These are phyloP conservation scores for Periglandula ipomoeae DNA, from an alignment of 2,329 filamentous ascomycete species.

Conservation along the genomic window DNA sequence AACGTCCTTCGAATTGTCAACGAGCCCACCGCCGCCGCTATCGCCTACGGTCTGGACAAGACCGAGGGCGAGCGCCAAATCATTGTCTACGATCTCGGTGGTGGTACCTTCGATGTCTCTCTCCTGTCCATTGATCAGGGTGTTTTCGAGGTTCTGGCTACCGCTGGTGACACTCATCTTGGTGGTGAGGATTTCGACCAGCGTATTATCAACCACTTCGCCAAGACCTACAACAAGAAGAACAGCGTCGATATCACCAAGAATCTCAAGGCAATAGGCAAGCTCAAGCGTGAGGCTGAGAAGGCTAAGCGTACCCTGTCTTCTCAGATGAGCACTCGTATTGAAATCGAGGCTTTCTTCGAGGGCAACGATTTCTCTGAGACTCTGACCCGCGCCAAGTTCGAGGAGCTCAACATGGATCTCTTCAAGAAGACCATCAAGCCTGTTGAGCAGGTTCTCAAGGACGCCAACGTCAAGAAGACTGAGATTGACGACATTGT, in stretches of 20 bases:
- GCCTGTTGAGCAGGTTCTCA: constrained; percentile 96
- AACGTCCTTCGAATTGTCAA: constrained; percentile 96
- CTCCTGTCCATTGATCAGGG: constrained; percentile 86
- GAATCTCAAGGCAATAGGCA: constrained; percentile 96
- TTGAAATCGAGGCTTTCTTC: constrained; percentile 96
- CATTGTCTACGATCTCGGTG: constrained; percentile 88
- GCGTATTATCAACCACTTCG: constrained; percentile 91
- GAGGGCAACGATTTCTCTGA: constrained; percentile 97
- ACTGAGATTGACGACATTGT: constrained; percentile 91
- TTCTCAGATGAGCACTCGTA: constrained; percentile 84
- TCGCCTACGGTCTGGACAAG: constrained; percentile 91
- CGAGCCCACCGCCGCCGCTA: constrained; percentile 90
- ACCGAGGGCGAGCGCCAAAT: constrained; percentile 75
- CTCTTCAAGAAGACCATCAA: constrained; percentile 99
- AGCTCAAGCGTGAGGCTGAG: constrained; percentile 98
- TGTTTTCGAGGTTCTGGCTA: constrained; percentile 90
- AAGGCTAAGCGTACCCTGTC: constrained; percentile 98
- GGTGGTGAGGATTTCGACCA: constrained; percentile 99
- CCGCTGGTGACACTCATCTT: constrained; percentile 92
- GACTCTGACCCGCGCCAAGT: constrained; percentile 96
- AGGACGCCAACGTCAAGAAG: constrained; percentile 98
- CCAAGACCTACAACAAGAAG: constrained; percentile 99
- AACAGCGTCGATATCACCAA: constrained; percentile 85
- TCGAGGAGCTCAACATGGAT: constrained; percentile 98
- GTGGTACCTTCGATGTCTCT: constrained; percentile 91